Evolutionary conservation across 176 grass and related monocot genomes (phyloP), one percentile per base, ranked within the genome.

Genomic region (Ensete ventricosum): DNA sequence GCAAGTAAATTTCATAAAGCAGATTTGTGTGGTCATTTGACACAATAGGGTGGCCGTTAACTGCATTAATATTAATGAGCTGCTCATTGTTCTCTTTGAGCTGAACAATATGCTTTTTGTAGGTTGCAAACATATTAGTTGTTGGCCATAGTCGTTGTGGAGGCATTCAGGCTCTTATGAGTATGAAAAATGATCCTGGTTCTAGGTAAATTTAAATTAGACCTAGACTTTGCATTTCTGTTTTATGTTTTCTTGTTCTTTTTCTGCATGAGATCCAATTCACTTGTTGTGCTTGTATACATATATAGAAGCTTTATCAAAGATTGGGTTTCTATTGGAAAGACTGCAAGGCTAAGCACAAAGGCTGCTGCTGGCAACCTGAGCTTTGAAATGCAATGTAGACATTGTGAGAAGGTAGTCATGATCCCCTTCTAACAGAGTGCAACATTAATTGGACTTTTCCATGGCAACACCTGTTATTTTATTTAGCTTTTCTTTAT

Each of bases 71-170:
- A 7, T 51, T 55, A 17, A 58, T 20, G 27, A 72, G n/a, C 29
- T 57, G 11, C 1, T 63, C 0, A 11, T 54, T 26, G 2, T 22
- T 60, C 14, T 72, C 62, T 5, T 72, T 43, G 10, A 52, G 54
- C 0, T 50, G 72, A 9, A 16, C 71, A 70, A 78, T 50, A 85
- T 87, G 77, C 1, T 71, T 80, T 71, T 67, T 80, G 19, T 76
- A 99, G 95, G 88, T 99, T 60, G 81, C 81, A 17, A 90, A 91
- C 82, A 80, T 91, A 50, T 53, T 99, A 62, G 88, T 99, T 60
- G 81, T 99, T 79, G 95, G 95, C 76, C 95, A 99, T 68, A 99
- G 90, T 74, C 77, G 87, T 62, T 94, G 95, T 77, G 95, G 90
- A 69, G 95, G 95, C 59, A 99, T 99, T 78, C 88, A 99, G 64